These are phyloP conservation scores for Lipomyces kockii DNA, from an alignment of 805 yeast species.

Conservation along the genomic window DNA sequence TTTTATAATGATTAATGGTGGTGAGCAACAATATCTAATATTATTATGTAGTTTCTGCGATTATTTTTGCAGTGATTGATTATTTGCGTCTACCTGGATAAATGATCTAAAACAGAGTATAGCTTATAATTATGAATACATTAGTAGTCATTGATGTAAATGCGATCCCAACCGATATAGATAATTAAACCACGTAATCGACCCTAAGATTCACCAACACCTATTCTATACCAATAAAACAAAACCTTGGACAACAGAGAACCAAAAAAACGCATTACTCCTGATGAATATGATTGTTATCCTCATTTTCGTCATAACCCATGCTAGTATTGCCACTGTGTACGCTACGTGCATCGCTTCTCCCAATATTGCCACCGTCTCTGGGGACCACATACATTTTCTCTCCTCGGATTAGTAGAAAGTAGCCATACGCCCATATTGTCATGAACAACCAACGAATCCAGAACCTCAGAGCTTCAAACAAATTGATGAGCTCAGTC, in stretches of 20 bases:
- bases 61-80: too few relatives aligned
- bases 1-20: background rate
- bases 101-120: background rate
- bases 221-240: background rate
- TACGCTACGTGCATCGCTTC: background rate
- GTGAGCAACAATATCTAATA: too few relatives aligned
- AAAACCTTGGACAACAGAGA: background rate
- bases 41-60: background rate
- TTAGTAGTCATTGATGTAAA: background rate
- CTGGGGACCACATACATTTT: background rate
- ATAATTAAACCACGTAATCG: background rate
- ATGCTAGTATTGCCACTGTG: background rate
- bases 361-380: background rate
- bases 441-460: constrained; percentile 3
- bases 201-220: background rate
- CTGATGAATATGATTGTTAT: background rate
- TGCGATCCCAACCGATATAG: background rate
- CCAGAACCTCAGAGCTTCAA: constrained; percentile 6
- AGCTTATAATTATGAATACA: background rate
- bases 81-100: background rate
- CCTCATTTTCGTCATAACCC: background rate
- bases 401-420: background rate
- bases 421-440: constrained; percentile 1
- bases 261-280: background rate
- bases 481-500: background rate